Evolutionary conservation across 768 basidiomycete species (phyloP), one percentile per base, ranked within the genome.

Genomic region (Mycena alexandri): DNA sequence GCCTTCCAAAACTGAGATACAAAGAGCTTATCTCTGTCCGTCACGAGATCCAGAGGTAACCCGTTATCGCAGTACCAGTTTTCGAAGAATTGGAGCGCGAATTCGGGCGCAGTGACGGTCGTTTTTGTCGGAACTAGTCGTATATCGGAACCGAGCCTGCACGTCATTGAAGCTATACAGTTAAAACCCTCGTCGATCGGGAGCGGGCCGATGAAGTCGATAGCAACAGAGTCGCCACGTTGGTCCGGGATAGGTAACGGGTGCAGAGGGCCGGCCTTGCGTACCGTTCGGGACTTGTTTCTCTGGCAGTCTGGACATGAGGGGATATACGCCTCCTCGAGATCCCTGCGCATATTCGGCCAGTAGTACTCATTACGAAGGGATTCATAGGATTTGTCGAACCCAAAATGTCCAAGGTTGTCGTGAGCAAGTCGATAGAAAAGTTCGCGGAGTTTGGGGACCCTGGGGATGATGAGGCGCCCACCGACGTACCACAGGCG

Each of bases 271-370:
- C 79, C 75, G 1, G 74, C 34, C 22, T 73, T 73, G 17, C 69
- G 67, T 2, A 67, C 61, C 0, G 50, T 59, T 0, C 63, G 29
- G 0, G 19, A 48, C 58, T 82, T 82, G 71, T 81, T 77, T 0
- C 74, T 58, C 47, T 79, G 76, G 43, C 82, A 83, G 9, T 73
- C 58, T 10, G 72, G 61, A 72, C 78, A 70, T 1, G 52, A 52
- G 0, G 72, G 72, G 1, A 80, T 71, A 55, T 81, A 80, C 14
- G 72, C 38, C 0, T 60, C 29, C 44, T 74, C 74, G 1, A 67
- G 41, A 5, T 67, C 66, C 0, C 10, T 13, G 2, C 60, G 36
- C 66, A 67, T 67, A 12, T 62, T 61, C 3, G 66, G 66, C 66
- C 74, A 60, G 33, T 73, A 76, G n/a, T 64, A 74, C 5, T 61